Evolutionary conservation across 2,329 filamentous ascomycete species (phyloP), one percentile per base, ranked within the genome.

Genomic region (Periconia sp.): DNA sequence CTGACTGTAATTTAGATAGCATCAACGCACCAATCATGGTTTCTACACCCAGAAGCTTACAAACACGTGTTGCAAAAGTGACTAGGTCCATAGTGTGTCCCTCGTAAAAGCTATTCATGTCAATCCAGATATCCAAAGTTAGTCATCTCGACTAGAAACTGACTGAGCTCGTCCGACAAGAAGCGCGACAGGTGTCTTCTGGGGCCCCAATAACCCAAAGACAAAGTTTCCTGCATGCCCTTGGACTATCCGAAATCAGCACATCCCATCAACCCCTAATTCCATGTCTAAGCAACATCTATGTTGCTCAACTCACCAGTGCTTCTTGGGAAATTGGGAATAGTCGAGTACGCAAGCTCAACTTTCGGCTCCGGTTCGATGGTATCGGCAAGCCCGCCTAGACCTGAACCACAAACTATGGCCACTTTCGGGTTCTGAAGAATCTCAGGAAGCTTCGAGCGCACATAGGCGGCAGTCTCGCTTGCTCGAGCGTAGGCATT

Each of bases 191-290:
- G 83, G 80, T 5, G 76, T 76, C 51, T 77, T 73, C 31, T 73
- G 67, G 13, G 70, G 63, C 2, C 79, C 79, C 43, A 86, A 74
- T 19, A 78, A 73, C 12, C 83, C 82, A 65, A 86, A 86, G 7
- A 86, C 79, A 43, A 87, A 73, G 61, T 84, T 85, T 34, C 83
- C 83, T 46, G 79, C 81, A 76, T 87, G 83, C 22, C 83, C 83
- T 33, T 73, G 68, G 12, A 84, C 75, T 76, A 11, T 28, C 12
- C 28, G 31, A 38, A 16, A 13, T 53, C 12, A 50, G 46, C 22
- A 32, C 22, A 39, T 69, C 82, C 80, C 22, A 7, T n/a, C 4
- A 11, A 34, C 28, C 29, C 16, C 26, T 31, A 10, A 33, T 28
- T 9, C n/a, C n/a, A n/a, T n/a, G n/a, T 10, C 19, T 13, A 7